Conservation (phyloP, 1,139 yeast genomes). For the Candida pseudoviswanathii region DNA sequence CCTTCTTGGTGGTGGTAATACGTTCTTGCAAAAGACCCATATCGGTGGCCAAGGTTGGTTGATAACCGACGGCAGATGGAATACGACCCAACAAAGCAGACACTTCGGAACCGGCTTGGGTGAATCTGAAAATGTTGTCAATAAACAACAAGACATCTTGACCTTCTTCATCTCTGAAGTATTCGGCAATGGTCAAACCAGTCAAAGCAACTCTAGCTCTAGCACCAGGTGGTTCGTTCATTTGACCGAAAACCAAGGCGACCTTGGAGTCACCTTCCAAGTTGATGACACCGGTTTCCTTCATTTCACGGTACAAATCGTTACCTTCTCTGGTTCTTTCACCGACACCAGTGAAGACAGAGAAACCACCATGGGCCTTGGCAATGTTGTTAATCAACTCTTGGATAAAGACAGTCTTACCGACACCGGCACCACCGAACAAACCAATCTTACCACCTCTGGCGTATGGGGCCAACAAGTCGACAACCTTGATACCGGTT, state of each 20-base stretch:
- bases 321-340: constrained; percentile 99
- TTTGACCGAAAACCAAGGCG: constrained; percentile 99
- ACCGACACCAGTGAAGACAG: constrained; percentile 99
- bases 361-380: constrained; percentile 99
- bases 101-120: constrained; percentile 99
- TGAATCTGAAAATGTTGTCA: constrained; percentile 99
- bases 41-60: constrained; percentile 99
- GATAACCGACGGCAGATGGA: constrained; percentile 99
- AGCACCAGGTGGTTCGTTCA: constrained; percentile 99
- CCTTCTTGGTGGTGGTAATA: constrained; percentile 99
- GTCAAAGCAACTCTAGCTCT: constrained; percentile 99
- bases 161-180: constrained; percentile 99
- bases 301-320: constrained; percentile 99
- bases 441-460: constrained; percentile 99
- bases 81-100: constrained; percentile 99
- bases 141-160: constrained; percentile 99
- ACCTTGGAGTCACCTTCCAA: constrained; percentile 99
- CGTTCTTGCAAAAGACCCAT: constrained; percentile 99
- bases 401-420: constrained; percentile 99
- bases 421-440: constrained; percentile 99
- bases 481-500: constrained; percentile 99
- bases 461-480: constrained; percentile 98
- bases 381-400: constrained; percentile 99
- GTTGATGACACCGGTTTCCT: constrained; percentile 99
- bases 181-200: constrained; percentile 99